These are phyloP conservation scores for Diaporthe vaccinii DNA, from an alignment of 2,329 filamentous ascomycete species.

Conservation along the genomic window DNA sequence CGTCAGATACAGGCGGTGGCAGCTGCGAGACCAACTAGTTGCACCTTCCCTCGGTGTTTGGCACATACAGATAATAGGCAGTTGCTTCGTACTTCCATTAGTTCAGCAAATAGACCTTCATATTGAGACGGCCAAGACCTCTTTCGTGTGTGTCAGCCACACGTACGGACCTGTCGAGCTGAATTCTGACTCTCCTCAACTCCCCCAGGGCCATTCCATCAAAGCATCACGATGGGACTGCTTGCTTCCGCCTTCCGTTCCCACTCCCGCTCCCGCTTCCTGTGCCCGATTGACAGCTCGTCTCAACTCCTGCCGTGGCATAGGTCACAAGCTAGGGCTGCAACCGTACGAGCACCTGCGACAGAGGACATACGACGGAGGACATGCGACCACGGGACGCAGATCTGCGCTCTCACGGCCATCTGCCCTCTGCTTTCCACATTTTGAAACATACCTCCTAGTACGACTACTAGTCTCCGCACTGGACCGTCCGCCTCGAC, in stretches of 20 bases:
- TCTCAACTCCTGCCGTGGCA: not conserved
- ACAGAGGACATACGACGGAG: conserved; percentile 1
- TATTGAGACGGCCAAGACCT: not conserved
- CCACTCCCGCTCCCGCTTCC: conserved; percentile 21
- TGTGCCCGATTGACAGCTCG: conserved; percentile 4
- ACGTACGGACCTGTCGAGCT: not conserved
- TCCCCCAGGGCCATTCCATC: not conserved
- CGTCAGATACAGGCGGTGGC: not conserved
- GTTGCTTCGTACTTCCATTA: not conserved
- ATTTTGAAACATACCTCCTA: conserved; percentile 22
- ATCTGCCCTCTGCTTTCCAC: not conserved
- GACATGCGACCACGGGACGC: conserved; percentile 12
- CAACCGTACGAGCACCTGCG: not conserved
- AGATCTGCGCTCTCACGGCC: conserved; percentile 13
- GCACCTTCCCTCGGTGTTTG: not conserved
- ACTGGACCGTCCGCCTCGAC: not conserved
- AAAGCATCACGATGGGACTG: conserved; percentile 11
- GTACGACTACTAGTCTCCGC: conserved; percentile 15
- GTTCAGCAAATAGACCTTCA: not conserved
- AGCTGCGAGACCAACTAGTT: not conserved
- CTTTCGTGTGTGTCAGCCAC: not conserved
- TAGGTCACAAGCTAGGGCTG: not conserved
- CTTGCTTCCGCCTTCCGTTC: conserved; percentile 15
- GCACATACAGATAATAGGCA: no score
- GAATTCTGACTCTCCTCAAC: not conserved